Percentiles rank a stretch among this genome's conserved stretches.
Conservation (phyloP, 1,284 basidiomycete genomes). For the Irpex sp. region DNA sequence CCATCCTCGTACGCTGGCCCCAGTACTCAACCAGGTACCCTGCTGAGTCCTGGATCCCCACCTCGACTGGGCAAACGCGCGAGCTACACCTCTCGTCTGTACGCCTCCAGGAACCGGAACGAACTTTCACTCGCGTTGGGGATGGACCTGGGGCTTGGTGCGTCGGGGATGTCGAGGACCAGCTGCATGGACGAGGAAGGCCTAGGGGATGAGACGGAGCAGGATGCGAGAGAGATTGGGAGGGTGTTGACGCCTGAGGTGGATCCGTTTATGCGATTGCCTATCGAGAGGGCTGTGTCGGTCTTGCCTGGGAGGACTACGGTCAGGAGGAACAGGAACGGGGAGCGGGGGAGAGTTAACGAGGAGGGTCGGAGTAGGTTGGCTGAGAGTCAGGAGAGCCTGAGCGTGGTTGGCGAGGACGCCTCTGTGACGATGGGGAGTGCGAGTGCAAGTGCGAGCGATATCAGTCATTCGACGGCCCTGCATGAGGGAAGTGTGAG, state of each 20-base stretch:
- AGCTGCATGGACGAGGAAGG: background rate
- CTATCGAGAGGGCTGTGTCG: slow-evolving; percentile 14
- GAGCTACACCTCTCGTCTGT: background rate
- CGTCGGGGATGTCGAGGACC: background rate
- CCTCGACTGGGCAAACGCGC: background rate
- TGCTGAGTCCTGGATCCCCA: background rate
- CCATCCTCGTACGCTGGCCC: background rate
- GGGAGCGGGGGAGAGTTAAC: background rate
- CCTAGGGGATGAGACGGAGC: slow-evolving; percentile 10
- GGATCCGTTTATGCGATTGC: slow-evolving; percentile 26
- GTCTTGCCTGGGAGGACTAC: background rate
- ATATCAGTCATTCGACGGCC: background rate
- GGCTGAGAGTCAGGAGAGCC: background rate
- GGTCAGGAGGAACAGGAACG: background rate
- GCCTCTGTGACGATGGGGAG: background rate
- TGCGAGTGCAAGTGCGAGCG: background rate
- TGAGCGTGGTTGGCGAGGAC: background rate
- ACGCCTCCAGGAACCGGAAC: background rate
- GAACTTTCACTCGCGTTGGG: background rate
- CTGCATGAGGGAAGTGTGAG: background rate
- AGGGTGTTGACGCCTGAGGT: slow-evolving; percentile 28
- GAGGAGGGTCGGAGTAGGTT: background rate
- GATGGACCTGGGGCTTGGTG: background rate
- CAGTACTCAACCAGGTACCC: slow-evolving; percentile 4
- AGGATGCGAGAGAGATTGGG: slow-evolving; percentile 20